These are phyloP conservation scores for Benincasa hispida DNA, from an alignment of 306 rosid species.

Conservation along the genomic window DNA sequence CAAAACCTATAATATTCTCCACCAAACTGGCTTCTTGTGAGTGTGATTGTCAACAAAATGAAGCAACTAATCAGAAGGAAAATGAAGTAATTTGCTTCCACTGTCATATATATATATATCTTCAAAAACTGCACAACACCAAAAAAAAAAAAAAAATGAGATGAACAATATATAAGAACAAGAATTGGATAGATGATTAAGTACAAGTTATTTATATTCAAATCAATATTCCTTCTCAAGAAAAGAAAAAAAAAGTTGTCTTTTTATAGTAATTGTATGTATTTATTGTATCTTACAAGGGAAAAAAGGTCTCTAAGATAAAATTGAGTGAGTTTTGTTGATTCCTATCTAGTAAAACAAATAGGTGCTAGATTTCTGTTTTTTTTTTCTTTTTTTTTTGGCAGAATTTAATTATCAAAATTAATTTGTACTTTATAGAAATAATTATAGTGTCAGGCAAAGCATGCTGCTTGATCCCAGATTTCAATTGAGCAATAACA, in stretches of 20 bases:
- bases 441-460: constrained; percentile 1
- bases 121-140: not conserved
- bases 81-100: not conserved
- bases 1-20: not conserved
- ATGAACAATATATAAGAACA: not conserved
- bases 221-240: too few species aligned
- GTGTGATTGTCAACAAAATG: not conserved
- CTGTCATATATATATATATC: not conserved
- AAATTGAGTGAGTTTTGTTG: not conserved
- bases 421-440: not conserved
- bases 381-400: not conserved
- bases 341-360: not conserved
- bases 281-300: too few species aligned
- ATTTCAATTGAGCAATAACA: not conserved
- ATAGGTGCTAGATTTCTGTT: not conserved
- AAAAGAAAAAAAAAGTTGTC: not conserved
- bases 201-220: too few species aligned
- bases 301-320: too few species aligned
- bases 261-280: too few species aligned
- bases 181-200: not conserved
- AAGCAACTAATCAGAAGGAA: not conserved
- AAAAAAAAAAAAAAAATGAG: not conserved
- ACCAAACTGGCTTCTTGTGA: not conserved
- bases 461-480: constrained; percentile 7
- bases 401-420: not conserved